Conservation (phyloP, 352 stramenopile species). For the Pythium coloratum region DNA sequence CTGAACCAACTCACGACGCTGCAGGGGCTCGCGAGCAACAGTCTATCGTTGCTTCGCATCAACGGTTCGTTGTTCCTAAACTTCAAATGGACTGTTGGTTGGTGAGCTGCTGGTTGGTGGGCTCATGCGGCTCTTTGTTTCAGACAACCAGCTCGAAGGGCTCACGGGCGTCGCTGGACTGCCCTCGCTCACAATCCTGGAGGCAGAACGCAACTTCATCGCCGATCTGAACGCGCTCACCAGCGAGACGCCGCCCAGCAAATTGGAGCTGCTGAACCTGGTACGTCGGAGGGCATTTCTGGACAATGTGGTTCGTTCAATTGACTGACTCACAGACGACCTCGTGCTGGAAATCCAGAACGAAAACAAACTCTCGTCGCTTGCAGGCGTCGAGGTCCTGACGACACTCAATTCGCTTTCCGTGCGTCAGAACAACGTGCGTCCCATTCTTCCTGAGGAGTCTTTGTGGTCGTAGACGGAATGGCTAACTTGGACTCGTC, state of each 20-base stretch:
- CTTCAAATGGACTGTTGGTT: background rate
- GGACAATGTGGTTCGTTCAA: background rate
- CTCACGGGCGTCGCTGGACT: constrained; percentile 49
- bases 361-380: constrained; percentile 63
- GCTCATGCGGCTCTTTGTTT: background rate
- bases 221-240: constrained; percentile 41
- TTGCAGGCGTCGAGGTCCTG: constrained; percentile 58
- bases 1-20: constrained; percentile 66
- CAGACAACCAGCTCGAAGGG: constrained; percentile 48
- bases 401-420: constrained; percentile 42
- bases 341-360: constrained; percentile 46
- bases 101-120: background rate
- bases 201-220: constrained; percentile 56
- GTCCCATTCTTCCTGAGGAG: background rate
- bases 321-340: background rate
- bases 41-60: constrained; percentile 57
- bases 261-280: constrained; percentile 54
- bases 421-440: constrained; percentile 65
- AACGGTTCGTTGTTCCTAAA: constrained; percentile 35
- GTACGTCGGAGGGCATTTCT: constrained; percentile 27
- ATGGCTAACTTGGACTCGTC: background rate
- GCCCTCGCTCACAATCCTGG: constrained; percentile 50
- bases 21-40: constrained; percentile 48
- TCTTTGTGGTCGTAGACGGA: background rate
- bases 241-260: constrained; percentile 32